phyloP scores from a whole-genome alignment of 805 yeast species.

The Lipomyces kockii region DNA sequence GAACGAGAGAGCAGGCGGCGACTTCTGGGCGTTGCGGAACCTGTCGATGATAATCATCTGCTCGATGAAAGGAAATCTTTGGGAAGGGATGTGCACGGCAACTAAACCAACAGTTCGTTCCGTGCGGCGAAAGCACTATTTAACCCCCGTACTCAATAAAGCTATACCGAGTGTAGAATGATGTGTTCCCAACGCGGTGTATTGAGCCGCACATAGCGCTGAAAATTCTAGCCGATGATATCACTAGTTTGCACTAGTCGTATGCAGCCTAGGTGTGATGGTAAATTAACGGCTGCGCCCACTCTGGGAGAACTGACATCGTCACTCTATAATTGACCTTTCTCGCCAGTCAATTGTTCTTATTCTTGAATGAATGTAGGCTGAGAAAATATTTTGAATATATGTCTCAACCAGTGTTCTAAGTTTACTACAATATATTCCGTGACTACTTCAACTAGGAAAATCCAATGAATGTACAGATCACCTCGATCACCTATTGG shows the following conservation, averaged over 20 bases:
- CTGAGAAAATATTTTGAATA: not conserved
- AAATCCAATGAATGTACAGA: no score
- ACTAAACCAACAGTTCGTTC: not conserved
- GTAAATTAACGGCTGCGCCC: not conserved
- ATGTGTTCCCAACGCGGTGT: not conserved
- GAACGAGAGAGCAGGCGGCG: conserved; percentile 2
- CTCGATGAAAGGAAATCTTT: not conserved
- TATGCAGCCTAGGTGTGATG: not conserved
- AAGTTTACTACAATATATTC: not conserved
- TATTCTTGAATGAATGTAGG: not conserved
- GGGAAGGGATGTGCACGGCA: not conserved
- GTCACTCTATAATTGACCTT: not conserved
- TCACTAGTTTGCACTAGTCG: not conserved
- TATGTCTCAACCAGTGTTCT: not conserved
- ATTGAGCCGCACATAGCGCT: not conserved
- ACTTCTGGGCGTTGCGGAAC: not conserved
- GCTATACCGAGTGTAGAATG: not conserved
- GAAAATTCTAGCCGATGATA: not conserved
- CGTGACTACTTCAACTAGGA: no score
- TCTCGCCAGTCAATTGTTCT: no score
- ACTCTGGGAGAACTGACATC: not conserved
- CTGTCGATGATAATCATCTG: not conserved
- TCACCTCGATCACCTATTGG: not conserved
- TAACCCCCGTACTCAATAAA: not conserved
- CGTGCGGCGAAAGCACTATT: conserved; percentile 2